These are phyloP conservation scores for Rubia balearica DNA, from an alignment of 305 asterid genomes.

Conservation along the genomic window DNA sequence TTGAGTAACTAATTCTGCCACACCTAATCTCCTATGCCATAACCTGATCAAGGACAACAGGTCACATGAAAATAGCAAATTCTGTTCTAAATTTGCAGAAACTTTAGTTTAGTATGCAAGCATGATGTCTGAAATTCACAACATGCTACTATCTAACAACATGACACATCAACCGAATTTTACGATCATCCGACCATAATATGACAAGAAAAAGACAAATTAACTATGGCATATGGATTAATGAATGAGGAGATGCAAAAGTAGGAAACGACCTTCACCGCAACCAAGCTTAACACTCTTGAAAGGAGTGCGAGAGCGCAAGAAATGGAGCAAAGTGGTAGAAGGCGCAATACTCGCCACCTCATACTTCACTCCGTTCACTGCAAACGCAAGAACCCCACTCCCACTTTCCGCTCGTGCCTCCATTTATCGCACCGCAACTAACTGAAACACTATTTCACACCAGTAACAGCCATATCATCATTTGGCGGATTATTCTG, in stretches of 20 bases:
- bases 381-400: slow-evolving; percentile 39
- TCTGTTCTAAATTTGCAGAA: background rate
- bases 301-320: slow-evolving; percentile 45
- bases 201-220: background rate
- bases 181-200: background rate
- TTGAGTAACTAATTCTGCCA: no score
- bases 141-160: no score
- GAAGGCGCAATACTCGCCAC: slow-evolving; percentile 46
- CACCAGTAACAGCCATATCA: no score
- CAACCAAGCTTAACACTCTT: slow-evolving; percentile 69
- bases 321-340: slow-evolving; percentile 52
- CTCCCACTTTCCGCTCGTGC: background rate
- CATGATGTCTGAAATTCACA: background rate
- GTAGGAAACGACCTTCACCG: slow-evolving; percentile 44
- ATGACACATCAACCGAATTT: background rate
- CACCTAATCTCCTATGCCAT: no score
- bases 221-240: background rate
- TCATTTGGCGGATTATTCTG: no score
- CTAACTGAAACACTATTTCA: no score
- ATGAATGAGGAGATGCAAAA: background rate
- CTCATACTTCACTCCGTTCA: slow-evolving; percentile 53
- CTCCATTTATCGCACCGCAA: slow-evolving; percentile 6
- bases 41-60: background rate
- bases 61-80: background rate
- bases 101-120: background rate